phyloP scores from a whole-genome alignment of 306 rosid species.

The Cucumis cinereus region DNA sequence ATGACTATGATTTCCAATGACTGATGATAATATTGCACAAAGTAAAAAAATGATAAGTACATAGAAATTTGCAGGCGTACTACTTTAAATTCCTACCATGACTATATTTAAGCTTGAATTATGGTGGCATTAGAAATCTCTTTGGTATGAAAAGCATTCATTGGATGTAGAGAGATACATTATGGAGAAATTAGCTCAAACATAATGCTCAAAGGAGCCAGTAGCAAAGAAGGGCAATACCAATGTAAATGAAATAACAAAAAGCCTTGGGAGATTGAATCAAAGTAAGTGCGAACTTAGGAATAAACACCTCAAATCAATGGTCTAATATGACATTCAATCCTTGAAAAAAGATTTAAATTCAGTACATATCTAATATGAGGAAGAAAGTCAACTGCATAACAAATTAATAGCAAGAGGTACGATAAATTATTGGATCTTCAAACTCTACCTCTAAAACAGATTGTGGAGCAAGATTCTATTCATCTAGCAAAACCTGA shows the following conservation, averaged over 20 bases:
- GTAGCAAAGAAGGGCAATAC: constrained; percentile 97
- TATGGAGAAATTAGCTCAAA: too few relatives aligned
- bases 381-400: background rate
- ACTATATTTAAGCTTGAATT: too few relatives aligned
- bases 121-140: too few relatives aligned
- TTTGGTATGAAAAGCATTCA: too few relatives aligned
- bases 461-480: constrained; percentile 95
- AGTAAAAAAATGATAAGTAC: too few relatives aligned
- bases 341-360: constrained; percentile 34
- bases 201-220: constrained; percentile 94
- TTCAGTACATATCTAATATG: background rate
- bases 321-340: constrained; percentile 94
- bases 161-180: too few relatives aligned
- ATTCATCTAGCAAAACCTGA: constrained; percentile 96
- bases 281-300: constrained; percentile 72
- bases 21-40: too few relatives aligned
- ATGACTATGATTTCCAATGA: too few relatives aligned
- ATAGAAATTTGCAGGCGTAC: too few relatives aligned
- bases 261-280: constrained; percentile 84
- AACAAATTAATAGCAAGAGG: background rate
- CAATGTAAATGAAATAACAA: constrained; percentile 83
- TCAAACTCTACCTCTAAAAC: constrained; percentile 57
- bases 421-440: background rate
- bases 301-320: constrained; percentile 93
- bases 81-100: too few relatives aligned